Evolutionary conservation across 805 yeast genomes (phyloP), one percentile per base, ranked within the genome.

Genomic region (Candida mattraensis): DNA sequence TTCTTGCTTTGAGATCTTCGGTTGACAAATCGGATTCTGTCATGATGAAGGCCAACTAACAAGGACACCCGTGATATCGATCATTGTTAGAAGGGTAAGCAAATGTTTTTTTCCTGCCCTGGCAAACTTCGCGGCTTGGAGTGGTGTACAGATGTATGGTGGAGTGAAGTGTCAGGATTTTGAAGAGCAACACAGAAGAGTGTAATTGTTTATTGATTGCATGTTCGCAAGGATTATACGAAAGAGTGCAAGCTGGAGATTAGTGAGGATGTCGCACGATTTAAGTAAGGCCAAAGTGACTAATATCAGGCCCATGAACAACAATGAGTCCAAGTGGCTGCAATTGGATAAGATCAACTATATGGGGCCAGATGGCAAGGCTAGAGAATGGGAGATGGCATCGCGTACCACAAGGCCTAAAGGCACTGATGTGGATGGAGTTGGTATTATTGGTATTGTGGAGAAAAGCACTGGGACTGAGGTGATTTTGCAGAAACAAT

Each of bases 321-420:
- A 55, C 24, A 46, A 51, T 5, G 76, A 77, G 27, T 81, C 87
- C 29, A 72, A 70, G 50, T 83, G 89, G 86, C 74, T 83, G 33
- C 74, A 76, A 28, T 64, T 86, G 30, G 72, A 80, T 41, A 82
- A 76, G 54, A 68, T 87, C 45, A 72, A 76, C 29, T 87, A 86
- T 57, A 41, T 50, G n/a, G 94, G 84, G 47, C 91, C 95, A 5
- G 64, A 66, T 17, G 95, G 95, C 1, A 66, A 60, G 11, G 58
- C 56, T 11, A 72, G 97, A 25, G 82, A 79, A 33, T 91, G 98
- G 97, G 99, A 91, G 61, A 81, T 80, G 76, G 94, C 95, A 3
- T 76, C 83, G 1, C 70, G 96, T 42, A 74, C 77, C 32, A 88
- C 96, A 7, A 68, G 95, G 34, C 74, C 79, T 7, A 69, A 62